Percentiles rank a stretch among this genome's conserved stretches.
These are phyloP conservation scores for Lasiodiplodia gonubiensis DNA, from an alignment of 2,329 filamentous ascomycete genomes.

Conservation along the genomic window DNA sequence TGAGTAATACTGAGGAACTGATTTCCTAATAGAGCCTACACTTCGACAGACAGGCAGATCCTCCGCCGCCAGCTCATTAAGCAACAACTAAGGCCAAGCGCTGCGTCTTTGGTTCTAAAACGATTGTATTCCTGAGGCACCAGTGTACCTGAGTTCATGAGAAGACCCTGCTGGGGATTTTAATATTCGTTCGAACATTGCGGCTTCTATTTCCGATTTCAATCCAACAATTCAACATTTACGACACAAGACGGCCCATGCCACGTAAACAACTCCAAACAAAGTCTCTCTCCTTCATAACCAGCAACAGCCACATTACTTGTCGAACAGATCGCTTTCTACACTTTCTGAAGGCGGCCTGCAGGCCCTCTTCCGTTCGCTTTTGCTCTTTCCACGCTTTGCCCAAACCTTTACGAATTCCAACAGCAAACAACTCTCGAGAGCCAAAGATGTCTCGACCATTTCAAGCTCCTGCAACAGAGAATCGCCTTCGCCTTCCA, in stretches of 20 bases:
- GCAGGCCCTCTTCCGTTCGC: background rate
- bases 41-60: no score
- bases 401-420: background rate
- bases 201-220: background rate
- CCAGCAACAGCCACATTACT: background rate
- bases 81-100: no score
- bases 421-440: background rate
- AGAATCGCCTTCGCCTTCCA: background rate
- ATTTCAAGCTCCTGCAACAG: background rate
- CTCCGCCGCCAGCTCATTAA: no score
- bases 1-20: no score
- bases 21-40: no score
- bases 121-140: background rate
- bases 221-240: background rate
- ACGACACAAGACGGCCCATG: background rate
- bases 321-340: background rate
- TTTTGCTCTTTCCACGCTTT: background rate
- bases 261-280: background rate
- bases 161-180: background rate
- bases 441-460: background rate
- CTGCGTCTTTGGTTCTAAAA: no score
- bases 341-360: background rate
- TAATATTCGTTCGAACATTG: background rate
- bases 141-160: background rate
- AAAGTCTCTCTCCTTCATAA: background rate